phyloP scores from a whole-genome alignment of 805 yeast species.

The Phaffomyces antillensis region DNA sequence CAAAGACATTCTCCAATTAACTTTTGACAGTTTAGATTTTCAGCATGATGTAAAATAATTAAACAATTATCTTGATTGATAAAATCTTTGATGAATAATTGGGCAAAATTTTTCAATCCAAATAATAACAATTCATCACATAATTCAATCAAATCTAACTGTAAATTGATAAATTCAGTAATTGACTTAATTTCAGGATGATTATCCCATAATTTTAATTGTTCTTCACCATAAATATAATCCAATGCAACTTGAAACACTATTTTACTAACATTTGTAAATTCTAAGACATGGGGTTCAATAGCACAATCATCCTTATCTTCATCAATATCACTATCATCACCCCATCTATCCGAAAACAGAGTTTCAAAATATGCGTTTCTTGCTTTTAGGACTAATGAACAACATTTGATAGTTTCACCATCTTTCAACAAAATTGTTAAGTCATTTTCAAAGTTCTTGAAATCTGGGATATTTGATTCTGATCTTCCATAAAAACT shows the following conservation, averaged over 20 bases:
- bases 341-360: constrained; percentile 49
- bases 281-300: constrained; percentile 25
- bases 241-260: constrained; percentile 45
- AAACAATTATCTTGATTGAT: constrained; percentile 55
- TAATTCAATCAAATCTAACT: constrained; percentile 52
- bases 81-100: constrained; percentile 49
- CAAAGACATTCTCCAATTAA: constrained; percentile 57
- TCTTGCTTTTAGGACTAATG: constrained; percentile 46
- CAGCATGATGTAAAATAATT: constrained; percentile 47
- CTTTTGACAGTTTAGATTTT: constrained; percentile 42
- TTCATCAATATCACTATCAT: neutral
- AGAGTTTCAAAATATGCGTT: constrained; percentile 58
- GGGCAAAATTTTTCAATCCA: constrained; percentile 54
- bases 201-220: constrained; percentile 30
- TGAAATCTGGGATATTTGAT: constrained; percentile 4
- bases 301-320: too few species aligned
- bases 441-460: constrained; percentile 30
- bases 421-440: constrained; percentile 41
- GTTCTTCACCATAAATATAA: constrained; percentile 51
- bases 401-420: constrained; percentile 34
- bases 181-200: constrained; percentile 21
- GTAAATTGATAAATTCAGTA: constrained; percentile 40
- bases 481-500: neutral
- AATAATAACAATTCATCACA: constrained; percentile 58
- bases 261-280: constrained; percentile 33